phyloP scores from a whole-genome alignment of 2,329 filamentous ascomycete genomes.

The Xylariaceae sp. region DNA sequence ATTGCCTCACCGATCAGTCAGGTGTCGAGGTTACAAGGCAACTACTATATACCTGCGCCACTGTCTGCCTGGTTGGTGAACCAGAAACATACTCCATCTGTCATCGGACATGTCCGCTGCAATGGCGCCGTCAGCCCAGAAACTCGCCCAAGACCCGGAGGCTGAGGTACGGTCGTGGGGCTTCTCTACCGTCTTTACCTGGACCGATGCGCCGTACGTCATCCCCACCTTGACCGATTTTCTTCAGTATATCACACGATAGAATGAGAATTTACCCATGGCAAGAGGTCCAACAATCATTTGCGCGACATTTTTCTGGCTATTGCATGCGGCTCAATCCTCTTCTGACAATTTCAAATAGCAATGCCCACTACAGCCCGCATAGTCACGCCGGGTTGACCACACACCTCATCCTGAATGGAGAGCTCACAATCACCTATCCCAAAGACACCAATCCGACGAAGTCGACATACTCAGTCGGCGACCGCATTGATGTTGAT shows the following conservation, averaged over 20 bases:
- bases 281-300: too few relatives aligned
- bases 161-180: slow-evolving; percentile 65
- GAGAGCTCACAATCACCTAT: slow-evolving; percentile 63
- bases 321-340: slow-evolving; percentile 15
- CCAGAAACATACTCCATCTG: background rate
- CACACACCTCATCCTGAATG: slow-evolving; percentile 64
- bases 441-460: slow-evolving; percentile 52
- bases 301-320: background rate
- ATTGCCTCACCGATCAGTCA: slow-evolving; percentile 7
- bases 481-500: slow-evolving; percentile 63
- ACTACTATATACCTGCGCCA: slow-evolving; percentile 13
- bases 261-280: too few relatives aligned
- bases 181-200: slow-evolving; percentile 66
- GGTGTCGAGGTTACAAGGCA: slow-evolving; percentile 9
- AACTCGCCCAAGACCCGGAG: slow-evolving; percentile 49
- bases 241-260: slow-evolving; percentile 1
- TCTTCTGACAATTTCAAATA: slow-evolving; percentile 29
- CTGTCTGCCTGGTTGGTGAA: background rate
- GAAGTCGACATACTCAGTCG: slow-evolving; percentile 57
- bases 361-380: slow-evolving; percentile 64
- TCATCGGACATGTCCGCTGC: background rate
- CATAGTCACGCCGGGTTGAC: slow-evolving; percentile 62
- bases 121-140: slow-evolving; percentile 23
- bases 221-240: slow-evolving; percentile 1
- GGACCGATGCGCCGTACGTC: slow-evolving; percentile 66